Conservation (phyloP, 2,329 filamentous ascomycete genomes). For the Verticillium dahliae region DNA sequence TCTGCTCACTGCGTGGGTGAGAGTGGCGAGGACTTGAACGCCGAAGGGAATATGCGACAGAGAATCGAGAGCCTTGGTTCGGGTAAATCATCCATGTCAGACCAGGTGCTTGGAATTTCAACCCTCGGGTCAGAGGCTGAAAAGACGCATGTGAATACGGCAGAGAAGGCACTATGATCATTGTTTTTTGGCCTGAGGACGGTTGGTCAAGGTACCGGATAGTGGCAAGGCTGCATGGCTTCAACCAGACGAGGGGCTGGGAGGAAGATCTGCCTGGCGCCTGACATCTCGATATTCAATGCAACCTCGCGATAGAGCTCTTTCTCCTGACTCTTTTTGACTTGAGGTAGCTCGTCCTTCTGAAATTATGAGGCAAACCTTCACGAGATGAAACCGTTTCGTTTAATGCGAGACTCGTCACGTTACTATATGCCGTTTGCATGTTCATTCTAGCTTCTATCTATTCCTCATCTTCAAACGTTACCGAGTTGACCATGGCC, state of each 20-base stretch:
- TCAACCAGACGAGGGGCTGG: too few species aligned
- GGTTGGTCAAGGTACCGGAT: too few species aligned
- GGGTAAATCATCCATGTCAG: not conserved
- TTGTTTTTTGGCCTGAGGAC: too few species aligned
- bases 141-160: not conserved
- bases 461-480: slow-evolving; percentile 34
- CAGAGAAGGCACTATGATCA: not conserved
- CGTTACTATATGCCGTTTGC: not conserved
- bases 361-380: not conserved
- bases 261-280: too few species aligned
- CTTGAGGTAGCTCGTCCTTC: too few species aligned
- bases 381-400: not conserved
- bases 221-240: too few species aligned
- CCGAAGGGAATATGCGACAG: not conserved
- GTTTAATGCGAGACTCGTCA: not conserved
- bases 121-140: not conserved
- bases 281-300: too few species aligned
- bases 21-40: slow-evolving; percentile 1
- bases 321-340: too few species aligned
- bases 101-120: not conserved
- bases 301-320: too few species aligned
- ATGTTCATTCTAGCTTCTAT: not conserved
- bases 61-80: not conserved
- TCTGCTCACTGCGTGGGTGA: not conserved
- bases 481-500: slow-evolving; percentile 44